phyloP scores from a whole-genome alignment of 164 flowering plant species.

The Chimonanthus praecox region DNA sequence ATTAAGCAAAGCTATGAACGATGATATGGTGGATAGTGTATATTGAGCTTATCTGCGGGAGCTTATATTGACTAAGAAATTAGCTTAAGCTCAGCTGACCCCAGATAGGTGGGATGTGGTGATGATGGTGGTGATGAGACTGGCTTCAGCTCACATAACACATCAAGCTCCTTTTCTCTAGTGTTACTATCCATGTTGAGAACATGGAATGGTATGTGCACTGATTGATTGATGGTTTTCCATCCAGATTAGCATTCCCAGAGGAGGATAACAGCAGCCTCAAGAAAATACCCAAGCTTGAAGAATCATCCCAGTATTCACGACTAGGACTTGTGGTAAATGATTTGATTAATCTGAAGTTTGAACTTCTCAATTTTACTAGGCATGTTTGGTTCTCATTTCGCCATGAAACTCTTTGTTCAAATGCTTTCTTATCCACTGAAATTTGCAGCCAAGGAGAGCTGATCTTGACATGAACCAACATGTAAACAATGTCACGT shows the following conservation, averaged over 20 bases:
- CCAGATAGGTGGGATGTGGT: too few species aligned
- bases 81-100: neutral
- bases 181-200: neutral
- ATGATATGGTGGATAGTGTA: neutral
- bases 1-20: neutral
- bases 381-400: neutral
- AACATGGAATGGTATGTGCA: neutral
- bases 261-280: constrained; percentile 59
- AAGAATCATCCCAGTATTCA: constrained; percentile 62
- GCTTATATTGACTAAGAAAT: neutral
- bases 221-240: neutral
- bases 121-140: too few species aligned
- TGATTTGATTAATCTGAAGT: constrained; percentile 5
- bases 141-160: too few species aligned
- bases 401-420: constrained; percentile 1
- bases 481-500: constrained; percentile 95
- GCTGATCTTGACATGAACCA: constrained; percentile 97
- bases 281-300: constrained; percentile 68
- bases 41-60: neutral
- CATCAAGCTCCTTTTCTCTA: too few species aligned
- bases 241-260: constrained; percentile 62
- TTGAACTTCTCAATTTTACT: constrained; percentile 1
- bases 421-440: constrained; percentile 11
- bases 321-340: constrained; percentile 63
- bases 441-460: constrained; percentile 76